Percentiles rank a stretch among this genome's conserved stretches.
These are phyloP conservation scores for Saccharomyces hybrid DNA, from an alignment of 1,139 yeast species.

Conservation along the genomic window DNA sequence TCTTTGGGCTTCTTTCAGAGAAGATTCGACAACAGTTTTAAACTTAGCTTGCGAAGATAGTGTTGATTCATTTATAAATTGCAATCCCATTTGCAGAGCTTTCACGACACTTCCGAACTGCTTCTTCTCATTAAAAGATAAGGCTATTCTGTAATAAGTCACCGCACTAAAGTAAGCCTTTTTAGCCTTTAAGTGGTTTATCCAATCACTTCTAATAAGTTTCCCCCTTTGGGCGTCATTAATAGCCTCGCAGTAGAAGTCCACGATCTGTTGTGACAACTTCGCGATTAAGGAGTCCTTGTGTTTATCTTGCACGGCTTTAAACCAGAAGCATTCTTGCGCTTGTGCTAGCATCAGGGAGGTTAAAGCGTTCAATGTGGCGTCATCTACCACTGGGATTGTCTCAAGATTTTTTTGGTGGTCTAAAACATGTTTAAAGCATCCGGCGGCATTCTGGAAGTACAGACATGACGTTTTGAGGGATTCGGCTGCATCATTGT, in stretches of 20 bases:
- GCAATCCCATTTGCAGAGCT: slow-evolving; percentile 31
- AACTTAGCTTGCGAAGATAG: slow-evolving; percentile 44
- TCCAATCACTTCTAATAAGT: slow-evolving; percentile 55
- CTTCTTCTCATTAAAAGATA: slow-evolving; percentile 40
- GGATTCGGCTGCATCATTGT: slow-evolving; percentile 41
- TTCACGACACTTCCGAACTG: slow-evolving; percentile 52
- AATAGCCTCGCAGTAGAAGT: slow-evolving; percentile 46
- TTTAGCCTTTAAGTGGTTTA: slow-evolving; percentile 49
- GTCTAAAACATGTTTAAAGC: slow-evolving; percentile 40
- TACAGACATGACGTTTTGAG: slow-evolving; percentile 54
- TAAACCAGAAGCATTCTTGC: slow-evolving; percentile 79
- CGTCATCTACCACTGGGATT: slow-evolving; percentile 33
- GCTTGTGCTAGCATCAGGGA: slow-evolving; percentile 72
- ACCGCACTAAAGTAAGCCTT: slow-evolving; percentile 59
- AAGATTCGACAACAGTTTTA: slow-evolving; percentile 37
- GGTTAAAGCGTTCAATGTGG: slow-evolving; percentile 39
- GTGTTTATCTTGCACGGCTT: slow-evolving; percentile 50
- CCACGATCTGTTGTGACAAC: slow-evolving; percentile 56
- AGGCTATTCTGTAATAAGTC: slow-evolving; percentile 55
- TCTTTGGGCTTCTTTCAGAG: slow-evolving; percentile 52
- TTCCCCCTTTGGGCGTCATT: slow-evolving; percentile 42
- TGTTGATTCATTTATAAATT: slow-evolving; percentile 39
- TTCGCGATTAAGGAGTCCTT: slow-evolving; percentile 59
- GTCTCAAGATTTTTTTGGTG: slow-evolving; percentile 19
- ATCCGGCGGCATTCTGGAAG: slow-evolving; percentile 69